These are phyloP conservation scores for Blumeria graminis DNA, from an alignment of 2,329 filamentous ascomycete genomes.

Conservation along the genomic window DNA sequence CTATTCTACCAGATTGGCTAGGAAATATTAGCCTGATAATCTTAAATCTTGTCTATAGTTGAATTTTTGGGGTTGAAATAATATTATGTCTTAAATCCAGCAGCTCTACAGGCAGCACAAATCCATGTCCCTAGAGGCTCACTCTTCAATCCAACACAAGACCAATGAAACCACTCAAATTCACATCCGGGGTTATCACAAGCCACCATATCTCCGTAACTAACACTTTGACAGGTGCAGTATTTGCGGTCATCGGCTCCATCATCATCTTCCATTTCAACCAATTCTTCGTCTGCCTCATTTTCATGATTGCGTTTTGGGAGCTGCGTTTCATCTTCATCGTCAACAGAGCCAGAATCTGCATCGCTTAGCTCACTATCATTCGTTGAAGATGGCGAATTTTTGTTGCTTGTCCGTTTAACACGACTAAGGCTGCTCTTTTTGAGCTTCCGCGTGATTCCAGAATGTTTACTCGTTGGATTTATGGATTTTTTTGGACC, in stretches of 20 bases:
- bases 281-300: slow-evolving; percentile 26
- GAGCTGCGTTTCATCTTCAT: slow-evolving; percentile 20
- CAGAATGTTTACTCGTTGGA: slow-evolving; percentile 14
- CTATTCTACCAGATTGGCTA: no score
- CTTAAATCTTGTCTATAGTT: no score
- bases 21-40: no score
- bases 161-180: slow-evolving; percentile 78
- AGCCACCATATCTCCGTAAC: slow-evolving; percentile 71
- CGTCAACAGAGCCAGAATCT: slow-evolving; percentile 28
- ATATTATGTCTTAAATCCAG: slow-evolving; percentile 1
- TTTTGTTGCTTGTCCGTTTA: slow-evolving; percentile 27
- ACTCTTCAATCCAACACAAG: slow-evolving; percentile 41
- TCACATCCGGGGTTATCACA: slow-evolving; percentile 66
- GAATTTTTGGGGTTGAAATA: not conserved
- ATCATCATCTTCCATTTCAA: slow-evolving; percentile 38
- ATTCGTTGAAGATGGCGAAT: slow-evolving; percentile 36
- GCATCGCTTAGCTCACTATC: slow-evolving; percentile 43
- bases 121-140: slow-evolving; percentile 45
- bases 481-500: slow-evolving; percentile 16
- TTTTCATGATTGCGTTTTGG: slow-evolving; percentile 25
- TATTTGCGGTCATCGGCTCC: slow-evolving; percentile 55
- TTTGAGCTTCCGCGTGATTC: slow-evolving; percentile 11
- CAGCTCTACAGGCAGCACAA: slow-evolving; percentile 32
- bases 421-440: slow-evolving; percentile 40
- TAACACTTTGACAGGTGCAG: slow-evolving; percentile 62